These are phyloP conservation scores for Aspergillus hancockii DNA, from an alignment of 495 filamentous ascomycete species.

Conservation along the genomic window DNA sequence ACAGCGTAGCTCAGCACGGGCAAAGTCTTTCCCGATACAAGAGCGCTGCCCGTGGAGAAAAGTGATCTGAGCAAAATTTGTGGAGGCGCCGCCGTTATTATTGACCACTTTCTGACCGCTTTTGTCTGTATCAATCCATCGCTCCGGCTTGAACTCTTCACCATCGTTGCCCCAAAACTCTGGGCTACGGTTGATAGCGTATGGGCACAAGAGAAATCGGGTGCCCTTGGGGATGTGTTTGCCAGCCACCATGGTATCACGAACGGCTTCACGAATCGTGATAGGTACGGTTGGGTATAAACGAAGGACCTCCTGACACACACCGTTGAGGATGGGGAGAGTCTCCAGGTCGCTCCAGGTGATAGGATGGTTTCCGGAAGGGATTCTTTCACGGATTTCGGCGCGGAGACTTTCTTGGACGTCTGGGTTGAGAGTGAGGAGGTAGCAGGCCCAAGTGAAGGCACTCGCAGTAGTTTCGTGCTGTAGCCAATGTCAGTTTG, in stretches of 20 bases:
- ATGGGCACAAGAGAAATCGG: slow-evolving; percentile 43
- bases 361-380: slow-evolving; percentile 29
- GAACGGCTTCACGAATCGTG: slow-evolving; percentile 50
- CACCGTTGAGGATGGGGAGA: slow-evolving; percentile 53
- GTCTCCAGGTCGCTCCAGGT: slow-evolving; percentile 45
- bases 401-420: slow-evolving; percentile 47
- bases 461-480: slow-evolving; percentile 59
- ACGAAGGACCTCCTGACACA: slow-evolving; percentile 52
- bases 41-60: slow-evolving; percentile 50
- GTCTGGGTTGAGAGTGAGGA: slow-evolving; percentile 48
- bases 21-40: slow-evolving; percentile 55
- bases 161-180: slow-evolving; percentile 45
- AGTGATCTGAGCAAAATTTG: slow-evolving; percentile 49
- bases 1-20: slow-evolving; percentile 41
- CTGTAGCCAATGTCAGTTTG: slow-evolving; percentile 19
- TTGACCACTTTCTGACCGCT: slow-evolving; percentile 28
- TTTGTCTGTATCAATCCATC: slow-evolving; percentile 50
- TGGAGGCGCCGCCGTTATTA: slow-evolving; percentile 41
- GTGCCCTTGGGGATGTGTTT: slow-evolving; percentile 48
- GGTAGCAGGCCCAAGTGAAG: slow-evolving; percentile 54
- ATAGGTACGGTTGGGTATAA: slow-evolving; percentile 52
- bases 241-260: slow-evolving; percentile 45
- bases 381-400: slow-evolving; percentile 47
- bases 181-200: slow-evolving; percentile 41
- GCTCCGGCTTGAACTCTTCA: slow-evolving; percentile 46